A percentile compares a stretch with the other conserved stretches of the same genome.
Conservation (phyloP, 176 grass and related monocot genomes). For the Chloris gayana region DNA sequence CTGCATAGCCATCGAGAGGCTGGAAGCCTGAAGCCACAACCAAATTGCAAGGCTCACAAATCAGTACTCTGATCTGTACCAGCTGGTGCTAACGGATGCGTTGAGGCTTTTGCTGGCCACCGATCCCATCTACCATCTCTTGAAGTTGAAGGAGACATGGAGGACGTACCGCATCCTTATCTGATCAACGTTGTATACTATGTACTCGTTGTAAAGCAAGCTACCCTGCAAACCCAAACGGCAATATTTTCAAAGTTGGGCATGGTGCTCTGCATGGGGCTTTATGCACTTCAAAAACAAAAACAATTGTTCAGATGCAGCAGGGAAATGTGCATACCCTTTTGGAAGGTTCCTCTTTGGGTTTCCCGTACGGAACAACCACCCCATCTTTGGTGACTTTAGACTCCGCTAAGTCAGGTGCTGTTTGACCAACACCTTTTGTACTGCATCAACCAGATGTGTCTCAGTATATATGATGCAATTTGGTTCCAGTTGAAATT, state of each 20-base stretch:
- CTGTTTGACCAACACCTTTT: conserved; percentile 74
- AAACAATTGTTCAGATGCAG: background rate
- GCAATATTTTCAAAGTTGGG: background rate
- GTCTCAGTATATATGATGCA: background rate
- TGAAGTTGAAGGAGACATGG: too few species aligned
- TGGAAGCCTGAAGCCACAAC: too few species aligned
- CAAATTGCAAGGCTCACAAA: too few species aligned
- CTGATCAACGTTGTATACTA: too few species aligned
- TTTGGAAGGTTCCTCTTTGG: conserved; percentile 61
- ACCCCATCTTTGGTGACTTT: conserved; percentile 61
- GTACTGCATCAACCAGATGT: conserved; percentile 80
- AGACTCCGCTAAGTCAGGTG: conserved; percentile 53
- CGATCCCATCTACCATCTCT: too few species aligned
- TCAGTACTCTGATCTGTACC: too few species aligned
- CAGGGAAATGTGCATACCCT: conserved; percentile 27
- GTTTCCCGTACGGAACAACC: conserved; percentile 76
- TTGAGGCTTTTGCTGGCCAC: too few species aligned
- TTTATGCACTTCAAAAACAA: background rate
- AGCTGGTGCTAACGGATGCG: too few species aligned
- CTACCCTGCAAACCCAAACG: conserved; percentile 66
- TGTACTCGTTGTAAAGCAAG: too few species aligned
- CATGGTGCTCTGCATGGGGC: background rate
- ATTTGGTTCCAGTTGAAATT: background rate
- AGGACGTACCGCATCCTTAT: too few species aligned
- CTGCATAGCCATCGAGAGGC: too few species aligned